Conservation (phyloP, 169 alveolate species). For the Plasmodium billcollinsi region DNA sequence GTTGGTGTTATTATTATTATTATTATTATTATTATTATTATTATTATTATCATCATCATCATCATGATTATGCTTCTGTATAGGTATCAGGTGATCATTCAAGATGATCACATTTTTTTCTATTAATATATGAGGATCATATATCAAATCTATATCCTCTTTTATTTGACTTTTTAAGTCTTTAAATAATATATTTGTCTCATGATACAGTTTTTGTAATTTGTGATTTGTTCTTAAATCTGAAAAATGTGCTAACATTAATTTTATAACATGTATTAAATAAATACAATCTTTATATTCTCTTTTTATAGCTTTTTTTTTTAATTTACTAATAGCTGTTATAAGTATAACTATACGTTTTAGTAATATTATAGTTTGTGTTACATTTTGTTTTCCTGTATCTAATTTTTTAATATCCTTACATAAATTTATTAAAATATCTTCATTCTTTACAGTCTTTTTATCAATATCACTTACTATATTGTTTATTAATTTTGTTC, state of each 20-base stretch:
- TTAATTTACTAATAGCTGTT: slow-evolving; percentile 60
- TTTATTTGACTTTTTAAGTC: slow-evolving; percentile 60
- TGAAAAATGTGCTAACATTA: slow-evolving; percentile 38
- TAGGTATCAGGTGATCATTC: slow-evolving; percentile 3
- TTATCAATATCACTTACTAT: slow-evolving; percentile 49
- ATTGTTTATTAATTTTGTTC: slow-evolving; percentile 45
- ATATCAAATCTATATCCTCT: slow-evolving; percentile 66
- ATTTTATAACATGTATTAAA: slow-evolving; percentile 32
- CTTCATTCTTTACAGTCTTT: slow-evolving; percentile 57
- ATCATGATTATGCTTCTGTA: too few species aligned
- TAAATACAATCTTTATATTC: slow-evolving; percentile 51
- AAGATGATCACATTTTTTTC: slow-evolving; percentile 32
- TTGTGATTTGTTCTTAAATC: slow-evolving; percentile 24
- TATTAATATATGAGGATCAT: slow-evolving; percentile 61
- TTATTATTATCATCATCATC: background rate
- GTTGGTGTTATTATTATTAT: too few species aligned
- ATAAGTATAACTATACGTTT: slow-evolving; percentile 68
- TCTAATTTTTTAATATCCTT: slow-evolving; percentile 70
- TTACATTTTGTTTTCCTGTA: slow-evolving; percentile 72
- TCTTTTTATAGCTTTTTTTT: slow-evolving; percentile 68
- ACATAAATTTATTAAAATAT: slow-evolving; percentile 44
- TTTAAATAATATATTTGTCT: slow-evolving; percentile 21
- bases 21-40: background rate
- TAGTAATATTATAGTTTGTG: slow-evolving; percentile 56
- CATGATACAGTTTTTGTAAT: slow-evolving; percentile 15